These are phyloP conservation scores for Jaapia argillacea DNA, from an alignment of 768 basidiomycete species.

Conservation along the genomic window DNA sequence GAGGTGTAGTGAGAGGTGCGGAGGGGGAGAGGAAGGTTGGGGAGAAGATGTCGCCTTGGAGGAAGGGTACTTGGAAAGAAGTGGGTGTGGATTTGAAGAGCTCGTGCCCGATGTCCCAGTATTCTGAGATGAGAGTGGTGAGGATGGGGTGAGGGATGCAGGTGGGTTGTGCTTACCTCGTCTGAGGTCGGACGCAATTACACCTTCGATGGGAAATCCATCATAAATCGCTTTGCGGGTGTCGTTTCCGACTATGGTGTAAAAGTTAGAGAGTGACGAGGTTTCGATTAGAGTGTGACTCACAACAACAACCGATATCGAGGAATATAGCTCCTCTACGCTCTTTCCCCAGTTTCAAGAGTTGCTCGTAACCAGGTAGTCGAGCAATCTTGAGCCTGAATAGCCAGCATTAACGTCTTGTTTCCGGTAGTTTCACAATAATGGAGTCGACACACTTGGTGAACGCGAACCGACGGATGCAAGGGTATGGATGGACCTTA, in stretches of 20 bases:
- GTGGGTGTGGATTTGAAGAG: constrained; percentile 44
- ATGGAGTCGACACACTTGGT: constrained; percentile 4
- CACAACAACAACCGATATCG: constrained; percentile 38
- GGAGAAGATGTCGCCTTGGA: constrained; percentile 47
- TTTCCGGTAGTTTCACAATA: not conserved
- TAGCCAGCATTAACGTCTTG: not conserved
- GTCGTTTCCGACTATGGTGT: not conserved
- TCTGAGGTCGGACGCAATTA: not conserved
- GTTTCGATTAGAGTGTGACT: constrained; percentile 10
- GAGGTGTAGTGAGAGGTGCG: constrained; percentile 15
- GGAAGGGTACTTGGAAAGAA: constrained; percentile 43
- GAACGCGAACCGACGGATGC: constrained; percentile 18
- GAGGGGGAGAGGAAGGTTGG: constrained; percentile 27
- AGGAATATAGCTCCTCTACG: constrained; percentile 27
- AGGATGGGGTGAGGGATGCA: too few relatives aligned
- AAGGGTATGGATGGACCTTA: constrained; percentile 21
- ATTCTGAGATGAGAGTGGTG: constrained; percentile 24
- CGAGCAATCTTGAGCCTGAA: constrained; percentile 12
- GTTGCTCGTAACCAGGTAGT: constrained; percentile 14
- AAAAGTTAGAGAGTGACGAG: too few relatives aligned
- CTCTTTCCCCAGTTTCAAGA: constrained; percentile 26
- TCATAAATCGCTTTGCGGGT: not conserved
- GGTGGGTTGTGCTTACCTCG: constrained; percentile 17
- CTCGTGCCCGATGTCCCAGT: constrained; percentile 54
- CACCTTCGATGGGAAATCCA: not conserved